These are phyloP conservation scores for Lolium multiflorum DNA, from an alignment of 176 grass and related monocot genomes.

Conservation along the genomic window DNA sequence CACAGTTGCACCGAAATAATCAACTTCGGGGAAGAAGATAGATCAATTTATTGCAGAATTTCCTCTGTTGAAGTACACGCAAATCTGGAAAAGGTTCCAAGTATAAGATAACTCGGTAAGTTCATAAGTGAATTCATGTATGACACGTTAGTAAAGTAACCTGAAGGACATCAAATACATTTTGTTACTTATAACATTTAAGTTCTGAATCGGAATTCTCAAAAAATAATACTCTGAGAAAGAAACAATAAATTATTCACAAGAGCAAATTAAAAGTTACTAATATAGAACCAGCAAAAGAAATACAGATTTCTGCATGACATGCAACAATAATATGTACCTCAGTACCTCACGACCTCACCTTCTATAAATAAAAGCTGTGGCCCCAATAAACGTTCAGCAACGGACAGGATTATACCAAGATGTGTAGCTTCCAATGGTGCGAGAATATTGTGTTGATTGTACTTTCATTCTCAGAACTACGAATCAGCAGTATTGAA, in stretches of 20 bases:
- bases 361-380: slow-evolving; percentile 19
- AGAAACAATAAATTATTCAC: neutral
- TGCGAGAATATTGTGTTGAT: neutral
- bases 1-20: neutral
- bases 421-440: neutral
- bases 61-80: neutral
- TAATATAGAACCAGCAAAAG: slow-evolving; percentile 27
- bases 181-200: neutral
- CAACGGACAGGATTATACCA: neutral
- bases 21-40: neutral
- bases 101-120: neutral
- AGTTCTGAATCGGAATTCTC: neutral
- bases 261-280: neutral
- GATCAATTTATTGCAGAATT: neutral
- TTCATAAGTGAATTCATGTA: neutral
- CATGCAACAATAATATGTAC: slow-evolving; percentile 19
- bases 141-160: neutral
- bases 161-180: neutral
- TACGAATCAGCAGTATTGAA: neutral
- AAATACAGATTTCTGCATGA: slow-evolving; percentile 6
- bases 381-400: neutral
- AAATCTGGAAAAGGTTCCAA: slow-evolving; percentile 19
- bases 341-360: slow-evolving; percentile 12
- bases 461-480: slow-evolving; percentile 4
- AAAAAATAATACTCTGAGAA: neutral